These are phyloP conservation scores for Ogataea glucozyma DNA, from an alignment of 805 yeast genomes.

Conservation along the genomic window DNA sequence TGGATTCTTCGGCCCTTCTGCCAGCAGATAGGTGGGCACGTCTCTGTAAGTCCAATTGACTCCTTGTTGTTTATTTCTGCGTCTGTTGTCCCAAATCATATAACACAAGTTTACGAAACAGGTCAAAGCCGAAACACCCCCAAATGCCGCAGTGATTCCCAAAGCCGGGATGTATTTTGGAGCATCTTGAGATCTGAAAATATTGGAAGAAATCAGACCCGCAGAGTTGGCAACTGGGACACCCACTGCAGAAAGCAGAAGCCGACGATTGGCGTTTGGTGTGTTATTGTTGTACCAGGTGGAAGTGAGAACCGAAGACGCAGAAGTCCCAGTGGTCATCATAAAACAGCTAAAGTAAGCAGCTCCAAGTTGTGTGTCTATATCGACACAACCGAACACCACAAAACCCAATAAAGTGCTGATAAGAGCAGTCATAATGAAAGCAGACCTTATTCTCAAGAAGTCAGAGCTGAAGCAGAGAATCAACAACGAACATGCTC, in stretches of 20 bases:
- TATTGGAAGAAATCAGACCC: slow-evolving; percentile 54
- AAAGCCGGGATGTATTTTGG: slow-evolving; percentile 56
- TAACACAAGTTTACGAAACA: slow-evolving; percentile 23
- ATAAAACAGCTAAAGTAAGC: slow-evolving; percentile 27
- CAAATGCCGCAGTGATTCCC: slow-evolving; percentile 47
- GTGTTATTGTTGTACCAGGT: slow-evolving; percentile 54
- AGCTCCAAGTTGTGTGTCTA: slow-evolving; percentile 32
- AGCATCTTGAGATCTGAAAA: slow-evolving; percentile 51
- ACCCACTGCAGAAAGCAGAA: slow-evolving; percentile 48
- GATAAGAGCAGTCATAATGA: slow-evolving; percentile 40
- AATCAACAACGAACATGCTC: slow-evolving; percentile 43
- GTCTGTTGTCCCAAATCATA: slow-evolving; percentile 45
- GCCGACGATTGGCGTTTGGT: slow-evolving; percentile 47
- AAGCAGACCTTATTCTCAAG: slow-evolving; percentile 39
- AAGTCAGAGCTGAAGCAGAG: slow-evolving; percentile 45
- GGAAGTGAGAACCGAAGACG: slow-evolving; percentile 50
- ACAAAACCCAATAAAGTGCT: slow-evolving; percentile 47
- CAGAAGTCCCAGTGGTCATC: slow-evolving; percentile 51
- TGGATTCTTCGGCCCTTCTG: slow-evolving; percentile 47
- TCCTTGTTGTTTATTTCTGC: slow-evolving; percentile 43
- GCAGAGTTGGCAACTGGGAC: slow-evolving; percentile 59
- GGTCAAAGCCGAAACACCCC: slow-evolving; percentile 44
- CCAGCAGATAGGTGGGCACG: slow-evolving; percentile 43
- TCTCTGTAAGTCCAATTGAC: slow-evolving; percentile 40
- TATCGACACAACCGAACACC: slow-evolving; percentile 47